Base-by-base conservation (phyloP, 2,329 filamentous ascomycete species). In the Chaetomium sp. region DNA sequence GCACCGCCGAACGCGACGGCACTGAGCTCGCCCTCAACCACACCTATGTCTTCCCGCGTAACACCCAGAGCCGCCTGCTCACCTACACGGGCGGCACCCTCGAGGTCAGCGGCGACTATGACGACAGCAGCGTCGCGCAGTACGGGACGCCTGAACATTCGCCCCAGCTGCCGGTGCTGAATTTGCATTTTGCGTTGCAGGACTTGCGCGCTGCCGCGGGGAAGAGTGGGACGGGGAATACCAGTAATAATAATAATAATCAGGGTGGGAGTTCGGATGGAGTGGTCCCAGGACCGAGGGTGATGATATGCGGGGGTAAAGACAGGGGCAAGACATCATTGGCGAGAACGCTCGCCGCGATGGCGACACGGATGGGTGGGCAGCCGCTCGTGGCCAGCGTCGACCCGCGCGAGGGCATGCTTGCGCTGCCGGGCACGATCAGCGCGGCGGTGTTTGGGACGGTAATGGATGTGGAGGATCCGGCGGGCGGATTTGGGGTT, bases 1-100 rank as follows among this genome's bases (percentile, higher is more conserved):
- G 94, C 59, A 90, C 86, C 1, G 94, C 92, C 49, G 94, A 99
- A 71, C 84, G 95, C 67, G 96, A 97, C 69, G 94, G 94, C 68
- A 91, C 92, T 54, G 94, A 99, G 74, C 86, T 99, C 44, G 91
- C 91, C 9, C 79, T 82, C 8, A 87, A 87, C 55, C 87, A 87
- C 51, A 79, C 82, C 8, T 97, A 97, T 74, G 85, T 79, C 36
- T 92, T 99, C 71, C 80, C 81, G 46, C 88, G 89, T 54, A 44
- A 40, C 32, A 82, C 81, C 63, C 95, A 95, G 74, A 88, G 88
- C 56, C 91, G 92, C 59, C 87, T 99, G 66, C 89, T 89, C 70
- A 95, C 91, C 50, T 96, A 90, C 87, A 85, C 92, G 67, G 92
- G 94, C 65, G 96, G 91, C 72, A 84, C 84, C 52, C 75, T 99